phyloP scores from a whole-genome alignment of 495 filamentous ascomycete genomes.

The Chaetomium tenue region DNA sequence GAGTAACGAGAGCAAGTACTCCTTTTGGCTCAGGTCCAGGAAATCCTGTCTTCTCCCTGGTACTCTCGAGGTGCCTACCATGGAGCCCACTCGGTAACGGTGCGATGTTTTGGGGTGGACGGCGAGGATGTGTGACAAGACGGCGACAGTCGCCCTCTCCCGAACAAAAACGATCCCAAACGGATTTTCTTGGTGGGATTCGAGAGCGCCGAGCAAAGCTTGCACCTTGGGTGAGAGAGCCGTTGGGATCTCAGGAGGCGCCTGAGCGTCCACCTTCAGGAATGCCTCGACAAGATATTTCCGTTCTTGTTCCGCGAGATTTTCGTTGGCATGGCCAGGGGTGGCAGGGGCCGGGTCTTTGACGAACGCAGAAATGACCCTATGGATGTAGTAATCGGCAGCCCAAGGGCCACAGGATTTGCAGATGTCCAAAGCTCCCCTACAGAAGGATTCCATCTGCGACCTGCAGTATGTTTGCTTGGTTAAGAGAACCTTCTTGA shows the following conservation, averaged over 20 bases:
- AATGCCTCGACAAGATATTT: slow-evolving; percentile 59
- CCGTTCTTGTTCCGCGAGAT: slow-evolving; percentile 54
- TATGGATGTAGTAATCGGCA: slow-evolving; percentile 65
- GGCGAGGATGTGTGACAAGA: slow-evolving; percentile 65
- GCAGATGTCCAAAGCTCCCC: slow-evolving; percentile 51
- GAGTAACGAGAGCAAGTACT: slow-evolving; percentile 59
- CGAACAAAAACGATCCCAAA: slow-evolving; percentile 77
- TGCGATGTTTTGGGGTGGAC: slow-evolving; percentile 55
- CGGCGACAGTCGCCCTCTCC: slow-evolving; percentile 65
- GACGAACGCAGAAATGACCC: slow-evolving; percentile 53
- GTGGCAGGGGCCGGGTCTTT: slow-evolving; percentile 22
- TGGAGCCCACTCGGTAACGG: slow-evolving; percentile 61
- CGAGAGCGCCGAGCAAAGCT: slow-evolving; percentile 53
- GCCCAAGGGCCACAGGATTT: slow-evolving; percentile 72
- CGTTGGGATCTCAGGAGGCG: slow-evolving; percentile 27
- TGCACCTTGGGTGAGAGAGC: slow-evolving; percentile 55
- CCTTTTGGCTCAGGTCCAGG: slow-evolving; percentile 57
- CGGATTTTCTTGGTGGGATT: slow-evolving; percentile 46
- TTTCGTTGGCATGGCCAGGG: slow-evolving; percentile 34
- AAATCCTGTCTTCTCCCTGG: slow-evolving; percentile 52
- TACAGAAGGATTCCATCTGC: slow-evolving; percentile 60
- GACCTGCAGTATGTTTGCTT: slow-evolving; percentile 62
- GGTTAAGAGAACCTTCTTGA: slow-evolving; percentile 49
- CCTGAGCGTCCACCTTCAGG: slow-evolving; percentile 40
- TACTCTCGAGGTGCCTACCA: slow-evolving; percentile 68